Percentiles rank a stretch among this genome's conserved stretches.
These are phyloP conservation scores for Nakaseomyces delphensis DNA, from an alignment of 1,139 yeast genomes.

Conservation along the genomic window DNA sequence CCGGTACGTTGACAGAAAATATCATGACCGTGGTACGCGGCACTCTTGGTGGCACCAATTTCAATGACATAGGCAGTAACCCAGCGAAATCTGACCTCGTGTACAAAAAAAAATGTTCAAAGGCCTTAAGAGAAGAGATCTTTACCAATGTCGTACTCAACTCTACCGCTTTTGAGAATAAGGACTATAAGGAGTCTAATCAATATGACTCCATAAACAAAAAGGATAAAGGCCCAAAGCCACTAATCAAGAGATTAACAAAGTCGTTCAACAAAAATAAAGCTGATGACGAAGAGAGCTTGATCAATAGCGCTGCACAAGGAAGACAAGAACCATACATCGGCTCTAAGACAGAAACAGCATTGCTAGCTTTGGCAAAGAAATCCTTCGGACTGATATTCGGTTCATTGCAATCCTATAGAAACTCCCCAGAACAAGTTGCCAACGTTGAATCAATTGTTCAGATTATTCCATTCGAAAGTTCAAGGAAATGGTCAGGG, in stretches of 20 bases:
- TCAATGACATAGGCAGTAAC: conserved; percentile 26
- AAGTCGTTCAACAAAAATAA: conserved; percentile 2
- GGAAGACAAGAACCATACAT: conserved; percentile 50
- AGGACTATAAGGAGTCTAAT: conserved; percentile 20
- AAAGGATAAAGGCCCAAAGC: conserved; percentile 9
- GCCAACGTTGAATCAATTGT: conserved; percentile 38
- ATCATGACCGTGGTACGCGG: conserved; percentile 84
- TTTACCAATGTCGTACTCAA: conserved; percentile 62
- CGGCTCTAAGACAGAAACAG: conserved; percentile 94
- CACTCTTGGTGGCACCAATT: conserved; percentile 41
- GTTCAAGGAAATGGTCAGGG: conserved; percentile 89
- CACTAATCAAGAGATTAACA: not conserved
- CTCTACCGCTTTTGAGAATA: conserved; percentile 83
- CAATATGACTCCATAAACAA: not conserved
- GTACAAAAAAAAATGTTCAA: conserved; percentile 23
- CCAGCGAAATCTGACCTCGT: conserved; percentile 29
- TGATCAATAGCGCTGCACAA: conserved; percentile 15
- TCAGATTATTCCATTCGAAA: conserved; percentile 84
- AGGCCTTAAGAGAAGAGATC: conserved; percentile 36
- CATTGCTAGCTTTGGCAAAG: conserved; percentile 63
- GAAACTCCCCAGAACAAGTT: conserved; percentile 30
- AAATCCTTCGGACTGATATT: conserved; percentile 42
- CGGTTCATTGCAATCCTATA: conserved; percentile 34
- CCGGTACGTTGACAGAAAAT: conserved; percentile 93
- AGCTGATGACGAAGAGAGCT: conserved; percentile 16